These are phyloP conservation scores for Heracleum sosnowskyi DNA, from an alignment of 129 eudicot genomes.

Conservation along the genomic window DNA sequence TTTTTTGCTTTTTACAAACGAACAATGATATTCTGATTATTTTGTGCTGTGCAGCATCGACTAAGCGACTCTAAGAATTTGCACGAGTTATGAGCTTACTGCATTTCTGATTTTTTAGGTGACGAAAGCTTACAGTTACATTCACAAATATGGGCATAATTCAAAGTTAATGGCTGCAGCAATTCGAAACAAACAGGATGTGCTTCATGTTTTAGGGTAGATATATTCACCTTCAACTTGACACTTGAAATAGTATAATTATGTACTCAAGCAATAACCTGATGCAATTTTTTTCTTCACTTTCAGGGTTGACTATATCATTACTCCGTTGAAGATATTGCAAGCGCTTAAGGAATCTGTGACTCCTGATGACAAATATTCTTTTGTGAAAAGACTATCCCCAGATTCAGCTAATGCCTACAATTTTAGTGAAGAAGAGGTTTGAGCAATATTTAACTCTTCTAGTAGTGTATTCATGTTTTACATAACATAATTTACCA, in stretches of 20 bases:
- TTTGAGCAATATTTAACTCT: slow-evolving; percentile 20
- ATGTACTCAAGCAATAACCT: slow-evolving; percentile 5
- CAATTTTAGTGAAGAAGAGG: slow-evolving; percentile 83
- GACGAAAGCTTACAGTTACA: slow-evolving; percentile 88
- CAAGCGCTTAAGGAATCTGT: slow-evolving; percentile 87
- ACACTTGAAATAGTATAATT: not conserved
- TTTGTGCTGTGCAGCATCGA: not conserved
- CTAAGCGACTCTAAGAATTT: not conserved
- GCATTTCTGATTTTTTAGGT: slow-evolving; percentile 35
- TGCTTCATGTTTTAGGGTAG: slow-evolving; percentile 78
- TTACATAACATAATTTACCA: not conserved
- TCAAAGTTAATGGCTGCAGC: slow-evolving; percentile 98
- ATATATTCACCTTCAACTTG: slow-evolving; percentile 2
- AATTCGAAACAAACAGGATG: slow-evolving; percentile 90
- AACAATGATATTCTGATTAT: not conserved
- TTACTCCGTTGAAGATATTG: slow-evolving; percentile 88
- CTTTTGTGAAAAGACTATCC: slow-evolving; percentile 63
- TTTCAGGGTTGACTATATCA: slow-evolving; percentile 89
- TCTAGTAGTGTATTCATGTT: not conserved
- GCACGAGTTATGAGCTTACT: not conserved
- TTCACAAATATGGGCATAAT: slow-evolving; percentile 85
- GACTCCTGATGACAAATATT: slow-evolving; percentile 82
- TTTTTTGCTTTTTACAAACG: no score
- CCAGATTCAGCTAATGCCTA: slow-evolving; percentile 73
- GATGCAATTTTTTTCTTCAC: slow-evolving; percentile 2